Evolutionary conservation across 192 early-diverging fungal species (phyloP), one percentile per base, ranked within the genome.

Genomic region (Coemansia sp.): DNA sequence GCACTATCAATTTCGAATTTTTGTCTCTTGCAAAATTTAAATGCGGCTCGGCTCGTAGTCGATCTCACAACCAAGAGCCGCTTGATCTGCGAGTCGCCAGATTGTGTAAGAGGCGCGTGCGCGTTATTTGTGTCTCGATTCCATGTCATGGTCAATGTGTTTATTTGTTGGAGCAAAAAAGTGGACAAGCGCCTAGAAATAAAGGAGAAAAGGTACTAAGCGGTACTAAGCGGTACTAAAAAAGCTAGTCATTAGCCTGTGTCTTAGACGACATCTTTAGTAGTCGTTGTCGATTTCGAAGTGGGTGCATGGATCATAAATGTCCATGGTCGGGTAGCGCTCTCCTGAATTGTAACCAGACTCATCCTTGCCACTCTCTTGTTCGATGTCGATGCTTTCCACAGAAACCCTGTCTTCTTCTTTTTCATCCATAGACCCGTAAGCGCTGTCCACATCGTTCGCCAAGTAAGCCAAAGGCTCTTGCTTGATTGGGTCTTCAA

Each of bases 41-140:
- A 54, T 13, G 52, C 55, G 55, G 31, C 55, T 57, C 55, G 55
- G 55, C 55, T 57, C 55, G 29, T 29, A 16, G 9, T 16, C 55
- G 3, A 57, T 27, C 24, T 11, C 31, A 8, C 31, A 33, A 31
- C 3, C 24, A 24, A 57, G 31, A 57, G 29, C 55, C 55, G 3
- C 29, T 12, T 33, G 12, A 29, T 31, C 15, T 33, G 27, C 29
- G 55, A 57, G 55, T n/a, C 55, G 27, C 13, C 31, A 27, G 31
- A 54, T 54, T 27, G 22, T 13, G 7, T 22, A 20, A 0, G 46
- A 20, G 7, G 3, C n/a, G 7, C 46, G 20, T 1, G 46, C 18
- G 18, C n/a, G 22, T 0, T 20, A 16, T 16, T 44, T 3, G 43
- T 44, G 15, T 44, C 15, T 12, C 10, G 43, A 44, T 44, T 1